phyloP scores from a whole-genome alignment of 805 yeast species.

The Starmerella bacillaris region DNA sequence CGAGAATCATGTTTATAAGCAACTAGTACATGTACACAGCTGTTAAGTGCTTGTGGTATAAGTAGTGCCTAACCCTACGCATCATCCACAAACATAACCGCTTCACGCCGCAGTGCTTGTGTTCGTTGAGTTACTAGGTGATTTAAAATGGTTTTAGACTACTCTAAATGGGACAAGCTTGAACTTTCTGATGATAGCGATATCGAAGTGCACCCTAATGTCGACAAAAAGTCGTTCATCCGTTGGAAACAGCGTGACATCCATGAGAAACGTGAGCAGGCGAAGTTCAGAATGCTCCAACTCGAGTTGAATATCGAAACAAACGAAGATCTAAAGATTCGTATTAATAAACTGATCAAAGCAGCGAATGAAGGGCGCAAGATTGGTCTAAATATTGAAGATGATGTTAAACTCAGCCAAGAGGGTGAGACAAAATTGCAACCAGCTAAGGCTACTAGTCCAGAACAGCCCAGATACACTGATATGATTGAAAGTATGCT shows the following conservation, averaged over 20 bases:
- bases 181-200: slow-evolving; percentile 95
- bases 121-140: too few relatives aligned
- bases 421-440: slow-evolving; percentile 18
- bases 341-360: slow-evolving; percentile 48
- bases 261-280: slow-evolving; percentile 73
- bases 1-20: too few relatives aligned
- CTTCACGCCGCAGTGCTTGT: too few relatives aligned
- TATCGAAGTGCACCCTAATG: slow-evolving; percentile 94
- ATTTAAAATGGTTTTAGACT: slow-evolving; percentile 66
- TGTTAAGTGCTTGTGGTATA: too few relatives aligned
- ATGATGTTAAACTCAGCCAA: slow-evolving; percentile 16
- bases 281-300: slow-evolving; percentile 60
- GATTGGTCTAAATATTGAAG: slow-evolving; percentile 15
- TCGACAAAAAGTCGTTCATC: slow-evolving; percentile 80
- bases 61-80: too few relatives aligned
- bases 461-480: slow-evolving; percentile 39
- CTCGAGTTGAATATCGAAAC: slow-evolving; percentile 61
- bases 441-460: slow-evolving; percentile 18
- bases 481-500: slow-evolving; percentile 88
- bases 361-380: slow-evolving; percentile 24
- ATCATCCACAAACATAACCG: too few relatives aligned
- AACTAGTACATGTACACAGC: too few relatives aligned
- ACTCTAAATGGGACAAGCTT: slow-evolving; percentile 93
- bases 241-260: slow-evolving; percentile 95
- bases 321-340: slow-evolving; percentile 53